A percentile compares a stretch with the other conserved stretches of the same genome.
phyloP scores from a whole-genome alignment of 179 eudicot species.

The Spinacia oleracea region DNA sequence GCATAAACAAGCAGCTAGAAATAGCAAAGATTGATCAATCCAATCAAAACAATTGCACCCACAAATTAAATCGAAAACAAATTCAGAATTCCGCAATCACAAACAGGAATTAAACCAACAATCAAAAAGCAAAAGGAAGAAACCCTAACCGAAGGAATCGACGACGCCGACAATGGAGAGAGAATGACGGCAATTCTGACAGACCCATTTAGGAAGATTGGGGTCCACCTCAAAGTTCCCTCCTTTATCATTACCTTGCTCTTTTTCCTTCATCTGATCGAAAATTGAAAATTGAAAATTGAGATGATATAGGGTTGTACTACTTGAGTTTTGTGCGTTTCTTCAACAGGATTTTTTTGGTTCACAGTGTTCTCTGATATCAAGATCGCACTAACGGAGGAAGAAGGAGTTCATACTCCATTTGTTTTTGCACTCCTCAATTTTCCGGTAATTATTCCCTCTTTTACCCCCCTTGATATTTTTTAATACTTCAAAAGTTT shows the following conservation, averaged over 20 bases:
- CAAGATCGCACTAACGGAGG: too few species aligned
- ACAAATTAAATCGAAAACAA: background rate
- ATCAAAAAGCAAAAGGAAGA: slow-evolving; percentile 39
- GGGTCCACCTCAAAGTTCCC: slow-evolving; percentile 65
- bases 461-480: too few species aligned
- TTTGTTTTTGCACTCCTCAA: too few species aligned
- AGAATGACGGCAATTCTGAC: slow-evolving; percentile 83
- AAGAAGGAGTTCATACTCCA: too few species aligned
- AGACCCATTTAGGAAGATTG: slow-evolving; percentile 78
- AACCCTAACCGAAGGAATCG: slow-evolving; percentile 64
- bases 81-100: too few species aligned
- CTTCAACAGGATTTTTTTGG: too few species aligned
- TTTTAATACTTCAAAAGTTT: too few species aligned
- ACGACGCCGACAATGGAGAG: slow-evolving; percentile 81
- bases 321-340: background rate
- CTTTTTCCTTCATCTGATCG: background rate
- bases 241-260: background rate
- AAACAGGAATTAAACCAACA: slow-evolving; percentile 10
- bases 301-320: background rate
- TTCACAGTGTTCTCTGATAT: background rate
- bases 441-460: too few species aligned
- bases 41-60: background rate
- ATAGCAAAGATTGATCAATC: background rate
- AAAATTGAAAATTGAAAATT: background rate
- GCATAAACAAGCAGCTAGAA: background rate